Percentiles rank a stretch among this genome's conserved stretches.
Evolutionary conservation across 345 rosid species (phyloP).

Genomic region (Syzygium grande): DNA sequence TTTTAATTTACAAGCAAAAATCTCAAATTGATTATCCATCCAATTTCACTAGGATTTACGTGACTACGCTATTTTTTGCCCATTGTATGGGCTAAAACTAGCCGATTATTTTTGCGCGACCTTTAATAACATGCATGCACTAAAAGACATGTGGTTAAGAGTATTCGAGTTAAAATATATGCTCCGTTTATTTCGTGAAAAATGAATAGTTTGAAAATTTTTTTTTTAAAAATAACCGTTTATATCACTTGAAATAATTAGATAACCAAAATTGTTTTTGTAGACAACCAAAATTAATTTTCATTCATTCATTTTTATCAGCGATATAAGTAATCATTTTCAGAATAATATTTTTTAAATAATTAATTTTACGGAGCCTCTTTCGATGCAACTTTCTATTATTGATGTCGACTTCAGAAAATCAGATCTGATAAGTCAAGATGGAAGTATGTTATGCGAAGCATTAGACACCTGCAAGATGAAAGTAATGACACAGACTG

Average conservation of each 20-base stretch:
- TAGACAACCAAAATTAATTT: not conserved
- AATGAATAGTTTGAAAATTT: not conserved
- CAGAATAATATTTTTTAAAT: not conserved
- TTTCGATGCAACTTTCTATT: not conserved
- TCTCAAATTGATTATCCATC: not conserved
- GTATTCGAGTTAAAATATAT: not conserved
- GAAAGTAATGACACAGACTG: not conserved
- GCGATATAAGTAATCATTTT: not conserved
- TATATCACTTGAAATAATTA: not conserved
- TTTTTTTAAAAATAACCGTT: fast-evolving
- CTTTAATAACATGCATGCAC: not conserved
- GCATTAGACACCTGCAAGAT: fast-evolving
- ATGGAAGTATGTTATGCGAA: not conserved
- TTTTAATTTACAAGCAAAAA: not conserved
- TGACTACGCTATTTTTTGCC: not conserved
- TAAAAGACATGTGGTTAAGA: not conserved
- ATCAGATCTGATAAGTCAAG: not conserved
- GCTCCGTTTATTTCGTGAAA: fast-evolving
- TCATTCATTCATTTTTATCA: not conserved
- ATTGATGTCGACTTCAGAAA: not conserved
- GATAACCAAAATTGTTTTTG: too few species aligned
- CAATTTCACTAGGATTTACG: not conserved
- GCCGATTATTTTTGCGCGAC: not conserved
- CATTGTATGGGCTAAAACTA: not conserved
- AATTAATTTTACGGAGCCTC: not conserved